These are phyloP conservation scores for Serendipita indica DNA, from an alignment of 768 basidiomycete genomes.

Conservation along the genomic window DNA sequence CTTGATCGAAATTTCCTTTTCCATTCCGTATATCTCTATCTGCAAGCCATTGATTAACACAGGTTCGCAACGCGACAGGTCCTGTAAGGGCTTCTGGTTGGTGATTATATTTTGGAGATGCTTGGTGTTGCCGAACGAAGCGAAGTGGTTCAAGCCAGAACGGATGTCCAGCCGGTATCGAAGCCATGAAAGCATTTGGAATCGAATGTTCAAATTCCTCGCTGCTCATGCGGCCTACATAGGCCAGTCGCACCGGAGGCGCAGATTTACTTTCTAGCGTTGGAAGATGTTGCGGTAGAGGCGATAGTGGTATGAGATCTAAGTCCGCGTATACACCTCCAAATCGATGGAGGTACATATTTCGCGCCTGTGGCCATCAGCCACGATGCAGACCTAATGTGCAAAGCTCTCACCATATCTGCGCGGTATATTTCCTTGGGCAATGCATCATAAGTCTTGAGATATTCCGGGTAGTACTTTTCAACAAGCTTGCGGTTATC, in stretches of 20 bases:
- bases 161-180: neutral
- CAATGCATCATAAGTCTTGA: neutral
- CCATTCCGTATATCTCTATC: neutral
- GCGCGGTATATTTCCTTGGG: conserved; percentile 1
- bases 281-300: neutral
- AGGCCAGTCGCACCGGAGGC: neutral
- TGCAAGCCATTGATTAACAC: neutral
- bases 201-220: conserved; percentile 7
- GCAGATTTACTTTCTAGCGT: neutral
- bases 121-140: neutral
- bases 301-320: neutral
- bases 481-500: neutral
- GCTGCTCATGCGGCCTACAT: conserved; percentile 1
- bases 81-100: neutral
- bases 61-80: neutral
- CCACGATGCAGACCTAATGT: neutral
- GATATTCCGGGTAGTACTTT: neutral
- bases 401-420: conserved; percentile 3
- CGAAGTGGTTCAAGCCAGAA: neutral
- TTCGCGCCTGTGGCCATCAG: neutral
- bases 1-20: neutral
- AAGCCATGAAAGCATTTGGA: conserved; percentile 7
- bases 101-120: neutral
- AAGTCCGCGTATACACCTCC: conserved; percentile 4
- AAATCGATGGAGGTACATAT: conserved; percentile 5